Evolutionary conservation across 2,329 filamentous ascomycete species (phyloP), one percentile per base, ranked within the genome.

Genomic region (Sporothrix brasiliensis): DNA sequence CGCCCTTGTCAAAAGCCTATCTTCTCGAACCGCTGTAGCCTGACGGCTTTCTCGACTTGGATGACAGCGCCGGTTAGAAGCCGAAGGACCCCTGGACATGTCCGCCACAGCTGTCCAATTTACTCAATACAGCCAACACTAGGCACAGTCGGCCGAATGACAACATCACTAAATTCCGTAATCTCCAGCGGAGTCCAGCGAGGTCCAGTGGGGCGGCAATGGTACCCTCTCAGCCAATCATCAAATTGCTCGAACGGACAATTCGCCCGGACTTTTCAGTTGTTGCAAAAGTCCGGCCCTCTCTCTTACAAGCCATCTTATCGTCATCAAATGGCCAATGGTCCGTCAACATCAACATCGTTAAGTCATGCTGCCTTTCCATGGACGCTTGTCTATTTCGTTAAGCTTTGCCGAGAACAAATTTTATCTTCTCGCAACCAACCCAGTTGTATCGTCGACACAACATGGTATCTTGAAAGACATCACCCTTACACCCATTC

Each of bases 71-170:
- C 58, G 49, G 14, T 19, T 50, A 7, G 19, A 3, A 5, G 16
- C 9, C 49, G 3, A 3, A 13, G 41, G 0, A 13, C 41, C 41
- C 41, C 41, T 44, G 56, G 5, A 44, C 11, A 27, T 27, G 21
- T 47, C 58, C 58, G 58, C 39, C 47, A n/a, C 39, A 47, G 39
- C 58, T 27, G 39, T 4, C 34, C 19, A n/a, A 47, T 27, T 63
- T 63, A 44, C 56, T n/a, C 16, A 61, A 44, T 44, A 19, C n/a
- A 44, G n/a, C 19, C 10, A 16, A 19, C 19, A 3, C 56, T 34
- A 61, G n/a, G 34, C 56, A 39, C 7, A 24, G 56, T 61, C 58
- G 58, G 39, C 58, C 58, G 39, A 63, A 27, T 39, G 4, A 21
- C 39, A 4, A 11, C 10, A 1, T n/a, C 19, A 34, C n/a, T 63